Evolutionary conservation across 768 basidiomycete genomes (phyloP).

Genomic region (Austroboletus eburneus): DNA sequence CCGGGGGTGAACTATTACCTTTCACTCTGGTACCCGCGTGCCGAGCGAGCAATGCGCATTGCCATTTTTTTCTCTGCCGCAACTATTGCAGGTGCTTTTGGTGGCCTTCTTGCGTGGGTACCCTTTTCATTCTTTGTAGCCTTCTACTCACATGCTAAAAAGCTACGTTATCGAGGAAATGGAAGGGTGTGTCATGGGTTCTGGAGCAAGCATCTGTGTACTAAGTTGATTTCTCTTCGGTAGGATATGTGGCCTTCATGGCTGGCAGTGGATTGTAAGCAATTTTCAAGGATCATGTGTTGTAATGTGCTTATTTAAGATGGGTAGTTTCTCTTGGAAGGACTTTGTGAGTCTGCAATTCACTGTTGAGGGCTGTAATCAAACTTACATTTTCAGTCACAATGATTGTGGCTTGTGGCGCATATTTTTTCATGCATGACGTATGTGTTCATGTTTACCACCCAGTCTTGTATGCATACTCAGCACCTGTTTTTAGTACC

Average conservation of each 20-base stretch:
- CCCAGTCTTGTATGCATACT: background rate
- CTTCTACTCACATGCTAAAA: background rate
- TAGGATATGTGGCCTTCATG: slow-evolving; percentile 29
- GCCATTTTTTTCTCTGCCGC: slow-evolving; percentile 65
- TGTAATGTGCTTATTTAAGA: slow-evolving; percentile 6
- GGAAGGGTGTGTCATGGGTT: slow-evolving; percentile 32
- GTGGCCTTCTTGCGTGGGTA: slow-evolving; percentile 45
- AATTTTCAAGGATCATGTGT: background rate
- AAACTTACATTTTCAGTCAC: slow-evolving; percentile 16
- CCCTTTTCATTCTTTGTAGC: background rate
- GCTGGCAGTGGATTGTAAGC: slow-evolving; percentile 38
- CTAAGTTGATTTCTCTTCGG: background rate
- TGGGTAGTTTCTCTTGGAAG: slow-evolving; percentile 30
- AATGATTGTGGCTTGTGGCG: slow-evolving; percentile 10
- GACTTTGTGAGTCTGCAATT: slow-evolving; percentile 16
- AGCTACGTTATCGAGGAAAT: slow-evolving; percentile 34
- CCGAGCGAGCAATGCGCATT: slow-evolving; percentile 54
- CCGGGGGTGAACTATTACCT: slow-evolving; percentile 43
- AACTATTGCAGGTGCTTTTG: slow-evolving; percentile 49
- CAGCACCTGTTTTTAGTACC: slow-evolving; percentile 36
- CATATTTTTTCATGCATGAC: slow-evolving; percentile 54
- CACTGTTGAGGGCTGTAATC: background rate
- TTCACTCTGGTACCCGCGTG: slow-evolving; percentile 57
- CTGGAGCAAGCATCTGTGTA: background rate
- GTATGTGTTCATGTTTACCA: slow-evolving; percentile 24